These are phyloP conservation scores for Striga asiatica DNA, from an alignment of 257 asterid species.

Conservation along the genomic window DNA sequence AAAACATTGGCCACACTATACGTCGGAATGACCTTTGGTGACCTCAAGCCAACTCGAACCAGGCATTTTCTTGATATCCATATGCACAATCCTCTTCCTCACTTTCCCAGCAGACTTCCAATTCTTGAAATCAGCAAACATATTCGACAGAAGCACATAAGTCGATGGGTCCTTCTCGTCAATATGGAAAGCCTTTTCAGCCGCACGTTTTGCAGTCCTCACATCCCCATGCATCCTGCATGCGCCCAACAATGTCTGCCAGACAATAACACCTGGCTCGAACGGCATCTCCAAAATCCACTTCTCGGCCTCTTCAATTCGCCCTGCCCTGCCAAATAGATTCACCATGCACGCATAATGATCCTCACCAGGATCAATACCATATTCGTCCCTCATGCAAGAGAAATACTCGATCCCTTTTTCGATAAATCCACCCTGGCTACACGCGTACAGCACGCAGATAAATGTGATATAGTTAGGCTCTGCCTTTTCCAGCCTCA, in stretches of 20 bases:
- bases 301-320: constrained; percentile 46
- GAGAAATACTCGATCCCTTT: constrained; percentile 38
- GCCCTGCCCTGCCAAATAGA: constrained; percentile 53
- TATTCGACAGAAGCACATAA: constrained; percentile 48
- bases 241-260: constrained; percentile 77
- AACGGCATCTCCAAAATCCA: constrained; percentile 35
- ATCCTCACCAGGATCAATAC: constrained; percentile 44
- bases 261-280: constrained; percentile 31
- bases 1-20: too few species aligned
- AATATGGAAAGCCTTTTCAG: constrained; percentile 33
- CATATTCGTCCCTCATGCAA: constrained; percentile 40
- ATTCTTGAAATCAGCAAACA: constrained; percentile 44
- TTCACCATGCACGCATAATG: constrained; percentile 70
- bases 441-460: constrained; percentile 49
- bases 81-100: constrained; percentile 35
- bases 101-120: constrained; percentile 42
- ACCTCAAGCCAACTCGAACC: constrained; percentile 65
- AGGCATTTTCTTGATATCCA: constrained; percentile 59
- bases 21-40: not conserved
- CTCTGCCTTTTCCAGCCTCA: constrained; percentile 29
- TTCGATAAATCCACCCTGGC: constrained; percentile 55
- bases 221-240: constrained; percentile 50
- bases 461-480: constrained; percentile 52
- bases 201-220: constrained; percentile 54
- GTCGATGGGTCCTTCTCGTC: constrained; percentile 45